Evolutionary conservation across 768 basidiomycete genomes (phyloP).

Genomic region (Omphalotus guepiniiformis): DNA sequence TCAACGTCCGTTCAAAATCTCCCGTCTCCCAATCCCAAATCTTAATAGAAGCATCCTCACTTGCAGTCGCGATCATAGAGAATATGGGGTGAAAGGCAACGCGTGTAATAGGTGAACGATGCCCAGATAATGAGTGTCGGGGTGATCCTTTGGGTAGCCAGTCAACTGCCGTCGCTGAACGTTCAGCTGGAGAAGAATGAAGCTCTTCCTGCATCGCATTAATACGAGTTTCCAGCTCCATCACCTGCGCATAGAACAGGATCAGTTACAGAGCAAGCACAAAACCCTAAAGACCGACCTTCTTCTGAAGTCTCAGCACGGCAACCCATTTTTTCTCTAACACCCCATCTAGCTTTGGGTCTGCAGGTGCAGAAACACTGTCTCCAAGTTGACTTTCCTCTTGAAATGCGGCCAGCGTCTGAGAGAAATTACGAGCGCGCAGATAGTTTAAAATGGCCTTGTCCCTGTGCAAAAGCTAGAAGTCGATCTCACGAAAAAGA

Average conservation of each 20-base stretch:
- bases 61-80: slow-evolving; percentile 77
- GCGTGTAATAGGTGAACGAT: slow-evolving; percentile 70
- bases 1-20: slow-evolving; percentile 87
- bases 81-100: slow-evolving; percentile 87
- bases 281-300: slow-evolving; percentile 42
- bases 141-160: slow-evolving; percentile 83
- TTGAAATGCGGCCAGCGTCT: slow-evolving; percentile 47
- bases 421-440: slow-evolving; percentile 57
- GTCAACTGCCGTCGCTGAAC: slow-evolving; percentile 16
- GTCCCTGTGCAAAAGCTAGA: too few species aligned
- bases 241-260: slow-evolving; percentile 53
- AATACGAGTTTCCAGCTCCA: slow-evolving; percentile 88
- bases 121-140: slow-evolving; percentile 69
- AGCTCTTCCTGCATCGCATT: slow-evolving; percentile 74
- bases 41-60: slow-evolving; percentile 87
- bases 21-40: slow-evolving; percentile 98
- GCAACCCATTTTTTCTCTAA: slow-evolving; percentile 98
- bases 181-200: slow-evolving; percentile 34
- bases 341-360: slow-evolving; percentile 80
- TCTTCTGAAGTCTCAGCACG: slow-evolving; percentile 93
- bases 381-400: slow-evolving; percentile 5
- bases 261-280: not conserved
- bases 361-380: slow-evolving; percentile 31
- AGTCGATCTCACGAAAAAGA: not conserved
- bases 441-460: slow-evolving; percentile 81